Evolutionary conservation across 1,284 basidiomycete species (phyloP), one percentile per base, ranked within the genome.

Genomic region (Pseudozyma tsukubaensis): DNA sequence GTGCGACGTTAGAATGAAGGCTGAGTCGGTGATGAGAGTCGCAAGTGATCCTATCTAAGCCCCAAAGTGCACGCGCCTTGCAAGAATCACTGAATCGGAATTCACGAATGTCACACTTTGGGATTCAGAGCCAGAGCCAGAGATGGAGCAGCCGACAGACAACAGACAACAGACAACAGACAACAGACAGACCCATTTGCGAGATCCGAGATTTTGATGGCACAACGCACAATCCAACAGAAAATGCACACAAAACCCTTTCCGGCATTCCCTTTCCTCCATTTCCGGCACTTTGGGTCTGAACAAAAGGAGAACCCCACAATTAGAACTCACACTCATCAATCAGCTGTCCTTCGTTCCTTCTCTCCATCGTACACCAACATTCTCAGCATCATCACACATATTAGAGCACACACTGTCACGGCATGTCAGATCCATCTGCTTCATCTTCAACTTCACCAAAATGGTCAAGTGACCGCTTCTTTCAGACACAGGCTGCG

Each of bases 401-500:
- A 18, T 21, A 13, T 29, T 35, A 34, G 35, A 50, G 18, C 11
- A 43, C 29, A 39, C 37, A 39, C 37, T 14, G 6, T 32, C 29
- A 11, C 47, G 50, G 40, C 19, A 72, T 72, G 70, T 67, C 70
- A 36, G 56, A 63, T 19, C 54, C 71, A 37, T 48, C 50, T 50
- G 56, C 63, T 5, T 62, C 65, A 4, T 55, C 62, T 2, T 66
- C 66, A 4, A 16, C 65, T 3, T 57, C 59, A 2, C 61, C 65
- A 16, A 62, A 76, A 48, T 72, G 68, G 73, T 76, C 73, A 4
- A 72, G 69, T 39, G 68, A 76, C 36, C 72, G 77, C 13, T 79
- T 79, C 70, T 80, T 80, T 42, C 75, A 77, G 48, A 79, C 77
- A 10, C 79, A 80, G 56, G 7, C 63, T 2, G 45, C 77, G 0